These are phyloP conservation scores for Trypanosoma scelopori DNA, from an alignment of 208 protist species.

Conservation along the genomic window DNA sequence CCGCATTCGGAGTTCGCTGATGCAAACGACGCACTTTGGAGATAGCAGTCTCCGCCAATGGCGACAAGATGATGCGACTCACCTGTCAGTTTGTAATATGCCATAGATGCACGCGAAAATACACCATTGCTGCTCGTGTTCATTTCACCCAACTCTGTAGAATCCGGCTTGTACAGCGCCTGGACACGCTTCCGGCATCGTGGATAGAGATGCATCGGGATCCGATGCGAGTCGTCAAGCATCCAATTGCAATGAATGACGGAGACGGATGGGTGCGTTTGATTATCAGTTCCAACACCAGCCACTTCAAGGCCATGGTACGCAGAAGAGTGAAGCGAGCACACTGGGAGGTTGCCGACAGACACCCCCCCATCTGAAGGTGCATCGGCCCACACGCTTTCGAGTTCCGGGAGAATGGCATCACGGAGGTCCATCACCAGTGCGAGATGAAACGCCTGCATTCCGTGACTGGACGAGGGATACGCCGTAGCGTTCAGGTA, in stretches of 20 bases:
- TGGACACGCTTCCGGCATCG: conserved; percentile 1
- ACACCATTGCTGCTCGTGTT: neutral
- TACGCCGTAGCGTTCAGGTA: conserved; percentile 9
- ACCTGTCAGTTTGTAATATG: conserved; percentile 13
- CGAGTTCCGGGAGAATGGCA: neutral
- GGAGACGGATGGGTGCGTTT: neutral
- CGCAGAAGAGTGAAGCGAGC: neutral
- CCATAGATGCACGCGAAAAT: conserved; percentile 9
- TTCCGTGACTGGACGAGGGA: neutral
- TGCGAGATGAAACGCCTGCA: conserved; percentile 1
- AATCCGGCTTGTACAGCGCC: neutral
- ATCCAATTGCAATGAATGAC: conserved; percentile 4
- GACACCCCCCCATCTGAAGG: neutral
- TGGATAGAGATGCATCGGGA: neutral
- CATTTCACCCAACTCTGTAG: neutral
- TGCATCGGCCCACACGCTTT: neutral
- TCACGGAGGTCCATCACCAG: conserved; percentile 6
- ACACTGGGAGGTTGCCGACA: neutral
- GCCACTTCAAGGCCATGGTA: neutral
- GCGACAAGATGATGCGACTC: conserved; percentile 10
- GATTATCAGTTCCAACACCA: too few species aligned
- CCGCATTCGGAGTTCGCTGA: neutral
- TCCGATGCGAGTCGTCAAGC: neutral
- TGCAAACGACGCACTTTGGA: neutral
- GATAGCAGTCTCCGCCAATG: conserved; percentile 9